Percentiles rank a stretch among this genome's conserved stretches.
These are phyloP conservation scores for Aspergillus sparsus DNA, from an alignment of 495 filamentous ascomycete species.

Conservation along the genomic window DNA sequence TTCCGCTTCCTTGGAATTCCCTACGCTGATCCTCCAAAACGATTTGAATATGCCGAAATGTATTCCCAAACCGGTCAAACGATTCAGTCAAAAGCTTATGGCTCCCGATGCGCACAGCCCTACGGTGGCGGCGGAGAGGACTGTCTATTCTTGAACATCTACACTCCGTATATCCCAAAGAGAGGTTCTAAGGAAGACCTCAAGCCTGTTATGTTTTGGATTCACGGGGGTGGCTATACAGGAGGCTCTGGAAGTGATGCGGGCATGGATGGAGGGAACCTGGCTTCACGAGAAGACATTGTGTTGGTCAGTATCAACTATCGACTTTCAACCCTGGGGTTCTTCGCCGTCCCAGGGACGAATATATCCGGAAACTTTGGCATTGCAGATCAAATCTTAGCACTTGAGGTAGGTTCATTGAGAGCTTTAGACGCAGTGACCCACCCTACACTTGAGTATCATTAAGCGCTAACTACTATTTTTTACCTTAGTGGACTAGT, in stretches of 20 bases:
- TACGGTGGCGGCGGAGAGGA: constrained; percentile 36
- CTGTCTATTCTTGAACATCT: constrained; percentile 45
- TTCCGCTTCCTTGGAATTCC: constrained; percentile 53
- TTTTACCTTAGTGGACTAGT: constrained; percentile 28
- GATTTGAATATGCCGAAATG: constrained; percentile 42
- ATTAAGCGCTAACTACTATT: background rate
- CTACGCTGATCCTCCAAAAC: constrained; percentile 42
- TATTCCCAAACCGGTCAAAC: constrained; percentile 39
- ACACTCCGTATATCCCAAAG: constrained; percentile 46
- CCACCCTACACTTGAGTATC: no score
- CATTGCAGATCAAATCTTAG: constrained; percentile 36
- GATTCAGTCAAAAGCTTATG: constrained; percentile 42
- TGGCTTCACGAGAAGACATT: constrained; percentile 44
- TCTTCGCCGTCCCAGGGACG: constrained; percentile 32
- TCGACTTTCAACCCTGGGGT: constrained; percentile 40
- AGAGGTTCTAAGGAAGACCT: constrained; percentile 31
- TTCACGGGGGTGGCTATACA: constrained; percentile 45
- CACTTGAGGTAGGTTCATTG: constrained; percentile 32
- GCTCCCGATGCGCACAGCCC: constrained; percentile 41
- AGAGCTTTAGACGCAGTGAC: no score
- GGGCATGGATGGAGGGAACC: constrained; percentile 37
- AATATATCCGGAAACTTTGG: constrained; percentile 35
- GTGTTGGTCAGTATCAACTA: constrained; percentile 46
- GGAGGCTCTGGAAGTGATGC: constrained; percentile 36
- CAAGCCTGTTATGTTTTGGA: constrained; percentile 44